Percentiles rank a stretch among this genome's conserved stretches.
phyloP scores from a whole-genome alignment of 2,329 filamentous ascomycete species.

The Fusarium coicis region DNA sequence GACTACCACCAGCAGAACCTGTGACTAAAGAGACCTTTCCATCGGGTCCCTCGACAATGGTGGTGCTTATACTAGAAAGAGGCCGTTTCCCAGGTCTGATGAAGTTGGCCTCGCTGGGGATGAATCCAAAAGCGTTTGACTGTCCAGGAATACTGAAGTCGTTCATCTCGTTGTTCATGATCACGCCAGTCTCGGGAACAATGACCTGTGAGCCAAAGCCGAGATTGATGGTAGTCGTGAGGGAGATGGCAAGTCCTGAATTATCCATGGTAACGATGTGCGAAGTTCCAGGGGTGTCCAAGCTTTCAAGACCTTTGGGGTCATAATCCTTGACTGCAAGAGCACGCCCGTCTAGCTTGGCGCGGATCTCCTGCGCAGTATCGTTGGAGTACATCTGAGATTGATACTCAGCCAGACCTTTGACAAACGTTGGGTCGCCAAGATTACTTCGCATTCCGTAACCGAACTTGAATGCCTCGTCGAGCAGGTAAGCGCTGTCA shows the following conservation, averaged over 20 bases:
- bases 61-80: constrained; percentile 79
- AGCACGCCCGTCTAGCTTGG: constrained; percentile 57
- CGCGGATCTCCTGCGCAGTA: constrained; percentile 63
- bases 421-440: constrained; percentile 80
- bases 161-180: constrained; percentile 73
- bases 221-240: constrained; percentile 85
- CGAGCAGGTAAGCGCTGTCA: constrained; percentile 79
- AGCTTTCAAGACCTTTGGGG: constrained; percentile 57
- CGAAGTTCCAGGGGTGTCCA: constrained; percentile 74
- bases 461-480: constrained; percentile 85
- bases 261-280: constrained; percentile 76
- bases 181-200: constrained; percentile 83
- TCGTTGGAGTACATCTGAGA: constrained; percentile 72
- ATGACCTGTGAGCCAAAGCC: constrained; percentile 81
- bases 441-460: constrained; percentile 80
- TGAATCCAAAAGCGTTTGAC: constrained; percentile 80
- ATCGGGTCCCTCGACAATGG: constrained; percentile 78
- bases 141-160: constrained; percentile 82
- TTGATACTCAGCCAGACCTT: constrained; percentile 68
- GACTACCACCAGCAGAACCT: constrained; percentile 83
- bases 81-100: constrained; percentile 81
- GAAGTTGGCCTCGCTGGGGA: constrained; percentile 79
- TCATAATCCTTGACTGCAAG: constrained; percentile 57
- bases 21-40: constrained; percentile 76
- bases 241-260: constrained; percentile 76